Evolutionary conservation across 257 asterid species (phyloP).

Genomic region (Lithospermum erythrorhizon): DNA sequence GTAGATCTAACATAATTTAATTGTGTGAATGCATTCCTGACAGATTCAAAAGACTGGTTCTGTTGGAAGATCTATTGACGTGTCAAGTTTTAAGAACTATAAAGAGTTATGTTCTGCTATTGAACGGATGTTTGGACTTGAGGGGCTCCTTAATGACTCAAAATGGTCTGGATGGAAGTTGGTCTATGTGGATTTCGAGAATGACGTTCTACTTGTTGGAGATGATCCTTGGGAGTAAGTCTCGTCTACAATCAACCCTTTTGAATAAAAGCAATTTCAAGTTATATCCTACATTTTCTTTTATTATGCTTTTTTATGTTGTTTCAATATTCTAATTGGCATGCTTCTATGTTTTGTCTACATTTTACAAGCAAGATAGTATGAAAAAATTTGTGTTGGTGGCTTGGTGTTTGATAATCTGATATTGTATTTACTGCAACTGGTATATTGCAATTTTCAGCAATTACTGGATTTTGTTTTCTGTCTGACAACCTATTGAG

Average conservation of each 20-base stretch:
- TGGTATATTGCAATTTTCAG: no score
- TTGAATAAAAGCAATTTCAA: background rate
- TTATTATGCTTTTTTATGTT: background rate
- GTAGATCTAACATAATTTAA: background rate
- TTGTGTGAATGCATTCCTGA: constrained; percentile 6
- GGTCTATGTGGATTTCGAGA: constrained; percentile 85
- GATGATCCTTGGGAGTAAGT: constrained; percentile 99
- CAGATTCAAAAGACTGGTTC: constrained; percentile 92
- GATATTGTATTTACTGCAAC: no score
- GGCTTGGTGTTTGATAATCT: no score
- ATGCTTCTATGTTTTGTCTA: background rate
- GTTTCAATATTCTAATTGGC: background rate
- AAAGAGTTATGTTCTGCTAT: constrained; percentile 69
- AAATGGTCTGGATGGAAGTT: constrained; percentile 79
- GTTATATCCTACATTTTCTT: background rate
- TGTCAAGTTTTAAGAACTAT: constrained; percentile 60
- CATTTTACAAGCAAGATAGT: no score
- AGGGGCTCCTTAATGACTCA: constrained; percentile 62
- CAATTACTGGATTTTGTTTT: no score
- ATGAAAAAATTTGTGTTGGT: no score
- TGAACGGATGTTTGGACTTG: constrained; percentile 85
- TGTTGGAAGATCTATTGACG: constrained; percentile 91
- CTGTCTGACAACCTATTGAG: no score
- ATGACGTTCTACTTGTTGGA: constrained; percentile 79
- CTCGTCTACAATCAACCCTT: background rate